Evolutionary conservation across 2,329 filamentous ascomycete genomes (phyloP).

Genomic region (Neonectria hederae): DNA sequence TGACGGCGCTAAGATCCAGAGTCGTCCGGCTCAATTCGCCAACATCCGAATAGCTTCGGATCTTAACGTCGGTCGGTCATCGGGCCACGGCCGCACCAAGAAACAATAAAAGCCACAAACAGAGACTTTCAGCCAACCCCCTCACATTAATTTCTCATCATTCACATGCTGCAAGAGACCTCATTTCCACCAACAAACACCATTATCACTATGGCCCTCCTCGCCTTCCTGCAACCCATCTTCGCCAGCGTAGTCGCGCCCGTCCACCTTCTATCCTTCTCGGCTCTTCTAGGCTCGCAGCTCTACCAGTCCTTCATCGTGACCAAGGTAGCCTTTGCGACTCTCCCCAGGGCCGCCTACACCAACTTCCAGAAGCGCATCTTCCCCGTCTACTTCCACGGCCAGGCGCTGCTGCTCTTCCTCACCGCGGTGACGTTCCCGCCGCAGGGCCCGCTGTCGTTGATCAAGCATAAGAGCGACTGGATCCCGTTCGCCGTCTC

Average conservation of each 20-base stretch:
- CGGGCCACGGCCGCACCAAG: not conserved
- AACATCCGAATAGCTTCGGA: constrained; percentile 40
- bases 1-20: not conserved
- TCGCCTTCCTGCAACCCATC: constrained; percentile 20
- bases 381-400: constrained; percentile 54
- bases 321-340: constrained; percentile 48
- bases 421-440: constrained; percentile 48
- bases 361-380: constrained; percentile 51
- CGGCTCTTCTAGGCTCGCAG: constrained; percentile 50
- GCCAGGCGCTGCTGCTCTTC: constrained; percentile 48
- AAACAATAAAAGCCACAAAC: constrained; percentile 20
- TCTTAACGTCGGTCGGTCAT: constrained; percentile 23
- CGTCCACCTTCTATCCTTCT: constrained; percentile 52
- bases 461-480: constrained; percentile 42
- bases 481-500: constrained; percentile 50
- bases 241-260: constrained; percentile 44
- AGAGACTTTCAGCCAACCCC: not conserved
- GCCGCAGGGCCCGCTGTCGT: constrained; percentile 42
- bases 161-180: not conserved
- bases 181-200: not conserved
- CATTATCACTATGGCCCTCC: constrained; percentile 28
- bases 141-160: constrained; percentile 1
- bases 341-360: constrained; percentile 49
- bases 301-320: constrained; percentile 53
- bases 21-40: not conserved